Percentiles rank a stretch among this genome's conserved stretches.
Evolutionary conservation across 495 filamentous ascomycete genomes (phyloP).

Genomic region (Trichodelitschia bisporula): DNA sequence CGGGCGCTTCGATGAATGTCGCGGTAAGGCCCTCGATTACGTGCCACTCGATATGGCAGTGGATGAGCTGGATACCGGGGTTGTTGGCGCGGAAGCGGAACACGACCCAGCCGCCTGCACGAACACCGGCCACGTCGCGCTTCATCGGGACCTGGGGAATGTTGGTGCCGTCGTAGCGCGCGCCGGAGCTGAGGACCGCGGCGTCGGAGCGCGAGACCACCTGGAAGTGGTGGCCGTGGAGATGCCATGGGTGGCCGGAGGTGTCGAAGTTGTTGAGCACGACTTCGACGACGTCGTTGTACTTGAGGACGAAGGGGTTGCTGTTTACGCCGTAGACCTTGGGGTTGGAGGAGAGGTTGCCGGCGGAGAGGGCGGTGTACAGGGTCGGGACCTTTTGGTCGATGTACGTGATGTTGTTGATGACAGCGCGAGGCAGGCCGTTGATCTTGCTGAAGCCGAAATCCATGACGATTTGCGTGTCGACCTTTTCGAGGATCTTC

Average conservation of each 20-base stretch:
- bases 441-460: background rate
- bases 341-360: slow-evolving; percentile 21
- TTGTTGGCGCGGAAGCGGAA: slow-evolving; percentile 8
- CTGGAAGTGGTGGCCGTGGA: slow-evolving; percentile 36
- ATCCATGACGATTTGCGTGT: background rate
- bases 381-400: background rate
- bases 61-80: slow-evolving; percentile 11
- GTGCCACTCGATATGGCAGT: no score
- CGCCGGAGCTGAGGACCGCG: slow-evolving; percentile 6
- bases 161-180: slow-evolving; percentile 4
- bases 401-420: background rate
- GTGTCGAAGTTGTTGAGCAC: slow-evolving; percentile 28
- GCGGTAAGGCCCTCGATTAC: slow-evolving; percentile 5
- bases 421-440: background rate
- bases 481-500: background rate
- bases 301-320: slow-evolving; percentile 39
- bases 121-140: slow-evolving; percentile 11
- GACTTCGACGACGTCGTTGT: slow-evolving; percentile 33
- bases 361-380: slow-evolving; percentile 29
- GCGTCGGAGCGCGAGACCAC: slow-evolving; percentile 28
- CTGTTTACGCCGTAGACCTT: slow-evolving; percentile 49
- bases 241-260: slow-evolving; percentile 25
- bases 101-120: slow-evolving; percentile 8
- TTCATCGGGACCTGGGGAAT: slow-evolving; percentile 8
- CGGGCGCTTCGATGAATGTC: slow-evolving; percentile 5